Base-by-base conservation (phyloP, 2,329 filamentous ascomycete species). In the Thyridium curvatum region DNA sequence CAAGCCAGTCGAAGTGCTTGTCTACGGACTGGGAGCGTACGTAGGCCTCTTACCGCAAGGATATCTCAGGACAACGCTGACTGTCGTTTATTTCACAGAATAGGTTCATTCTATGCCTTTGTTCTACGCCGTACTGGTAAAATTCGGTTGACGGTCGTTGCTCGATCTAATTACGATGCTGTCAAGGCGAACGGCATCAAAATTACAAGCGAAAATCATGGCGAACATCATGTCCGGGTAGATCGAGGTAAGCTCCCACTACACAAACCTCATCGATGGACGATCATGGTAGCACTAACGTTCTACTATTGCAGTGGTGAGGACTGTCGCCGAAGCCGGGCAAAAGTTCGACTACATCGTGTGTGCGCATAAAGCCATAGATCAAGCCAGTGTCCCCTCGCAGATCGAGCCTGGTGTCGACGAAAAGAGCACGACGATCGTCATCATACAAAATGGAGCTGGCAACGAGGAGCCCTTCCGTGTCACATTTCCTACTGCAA, bases 381-480 rank as follows among this genome's bases (percentile, higher is more conserved):
- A 64, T 21, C 65, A 68, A 30, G 53, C 54, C 2, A 44, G 53
- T 0, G 60, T 63, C 1, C 61, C 66, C 4, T 49, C 55, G 4
- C 42, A 51, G 30, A 49, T 65, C 29, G 45, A 46, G 12, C 50
- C 61, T 45, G 47, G 54, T 44, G 53, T 74, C 2, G 60, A 65
- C 7, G 51, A 50, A 12, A 36, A 38, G 15, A 60, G 35, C 39
- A 79, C 75, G 0, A 66, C 69, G 0, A 71, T 82, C 31, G 73
- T 76, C 8, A 66, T 82, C 1, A 66, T 79, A 13, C 77, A 82
- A 44, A 82, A 82, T 46, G 78, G 78, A 1, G 71, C 82, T 30
- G 68, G 65, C 1, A 79, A 80, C 42, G 78, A 82, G 50, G 64
- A 72, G 9, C 68, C 74, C 13, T 79, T 77, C 37, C 48, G 56